Conservation (phyloP, 2,329 filamentous ascomycete species). For the Nemania abortiva region DNA sequence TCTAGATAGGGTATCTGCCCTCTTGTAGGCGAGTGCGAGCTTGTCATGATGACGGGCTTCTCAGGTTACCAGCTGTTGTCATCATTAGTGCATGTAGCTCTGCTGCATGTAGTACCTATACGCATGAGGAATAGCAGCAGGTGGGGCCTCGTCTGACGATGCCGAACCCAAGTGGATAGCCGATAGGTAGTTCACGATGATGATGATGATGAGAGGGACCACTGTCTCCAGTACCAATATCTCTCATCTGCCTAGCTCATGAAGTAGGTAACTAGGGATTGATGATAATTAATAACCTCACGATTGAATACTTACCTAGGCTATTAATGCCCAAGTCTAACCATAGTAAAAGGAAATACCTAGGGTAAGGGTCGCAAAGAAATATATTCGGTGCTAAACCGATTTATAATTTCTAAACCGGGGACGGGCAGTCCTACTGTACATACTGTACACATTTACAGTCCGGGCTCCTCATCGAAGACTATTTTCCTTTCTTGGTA, state of each 20-base stretch:
- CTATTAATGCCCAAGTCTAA: background rate
- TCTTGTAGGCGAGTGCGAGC: background rate
- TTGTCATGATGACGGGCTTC: constrained; percentile 31
- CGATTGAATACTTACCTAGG: background rate
- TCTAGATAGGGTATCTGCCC: background rate
- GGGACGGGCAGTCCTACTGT: background rate
- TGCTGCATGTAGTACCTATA: background rate
- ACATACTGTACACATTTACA: background rate
- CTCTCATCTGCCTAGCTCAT: background rate
- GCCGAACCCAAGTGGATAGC: constrained; percentile 21
- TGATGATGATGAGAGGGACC: constrained; percentile 5
- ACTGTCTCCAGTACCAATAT: background rate
- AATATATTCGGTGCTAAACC: background rate
- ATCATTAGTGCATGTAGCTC: constrained; percentile 26
- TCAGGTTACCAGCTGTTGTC: constrained; percentile 27
- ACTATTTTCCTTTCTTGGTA: constrained; percentile 23
- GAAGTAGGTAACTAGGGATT: background rate
- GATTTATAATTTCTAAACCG: constrained; percentile 13
- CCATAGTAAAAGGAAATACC: background rate
- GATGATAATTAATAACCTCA: background rate
- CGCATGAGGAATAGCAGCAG: background rate
- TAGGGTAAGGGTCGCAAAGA: background rate
- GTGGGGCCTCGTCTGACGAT: constrained; percentile 18
- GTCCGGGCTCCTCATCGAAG: constrained; percentile 12
- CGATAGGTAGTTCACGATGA: constrained; percentile 29